Percentiles rank a stretch among this genome's conserved stretches.
These are phyloP conservation scores for Phytophthora boehmeriae DNA, from an alignment of 352 stramenopile species.

Conservation along the genomic window DNA sequence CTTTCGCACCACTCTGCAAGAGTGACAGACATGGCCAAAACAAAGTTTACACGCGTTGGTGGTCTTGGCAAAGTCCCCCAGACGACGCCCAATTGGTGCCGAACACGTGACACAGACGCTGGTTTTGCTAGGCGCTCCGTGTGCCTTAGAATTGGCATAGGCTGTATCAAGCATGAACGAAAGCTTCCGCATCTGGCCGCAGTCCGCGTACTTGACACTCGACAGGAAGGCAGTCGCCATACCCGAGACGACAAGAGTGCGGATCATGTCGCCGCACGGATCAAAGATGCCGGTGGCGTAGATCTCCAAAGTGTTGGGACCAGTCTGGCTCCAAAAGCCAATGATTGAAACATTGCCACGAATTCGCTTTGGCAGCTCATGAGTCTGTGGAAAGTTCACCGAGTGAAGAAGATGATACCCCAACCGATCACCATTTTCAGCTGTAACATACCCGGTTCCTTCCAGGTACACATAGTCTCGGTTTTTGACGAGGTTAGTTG, in stretches of 20 bases:
- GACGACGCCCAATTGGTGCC: slow-evolving; percentile 8
- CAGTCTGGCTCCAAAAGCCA: slow-evolving; percentile 32
- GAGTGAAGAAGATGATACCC: slow-evolving; percentile 49
- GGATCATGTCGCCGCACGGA: slow-evolving; percentile 27
- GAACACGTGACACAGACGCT: slow-evolving; percentile 25
- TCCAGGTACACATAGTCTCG: slow-evolving; percentile 48
- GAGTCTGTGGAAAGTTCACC: slow-evolving; percentile 31
- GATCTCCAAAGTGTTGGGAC: slow-evolving; percentile 29
- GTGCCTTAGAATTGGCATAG: slow-evolving; percentile 8
- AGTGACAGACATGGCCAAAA: slow-evolving; percentile 27
- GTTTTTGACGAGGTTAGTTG: slow-evolving; percentile 17
- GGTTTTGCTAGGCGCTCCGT: slow-evolving; percentile 16
- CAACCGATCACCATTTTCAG: slow-evolving; percentile 32
- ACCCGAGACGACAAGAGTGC: slow-evolving; percentile 21
- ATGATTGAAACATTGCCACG: slow-evolving; percentile 42
- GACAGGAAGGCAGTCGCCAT: slow-evolving; percentile 28
- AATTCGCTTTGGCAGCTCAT: slow-evolving; percentile 30
- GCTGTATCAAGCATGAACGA: slow-evolving; percentile 32
- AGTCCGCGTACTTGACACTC: slow-evolving; percentile 25
- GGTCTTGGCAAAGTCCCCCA: slow-evolving; percentile 18
- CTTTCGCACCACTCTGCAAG: slow-evolving; percentile 32
- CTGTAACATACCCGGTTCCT: slow-evolving; percentile 26
- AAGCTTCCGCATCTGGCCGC: slow-evolving; percentile 32
- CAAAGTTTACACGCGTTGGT: slow-evolving; percentile 31
- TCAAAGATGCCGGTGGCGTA: slow-evolving; percentile 37